Percentiles rank a stretch among this genome's conserved stretches.
These are phyloP conservation scores for Pythium oligandrum DNA, from an alignment of 352 stramenopile genomes.

Conservation along the genomic window DNA sequence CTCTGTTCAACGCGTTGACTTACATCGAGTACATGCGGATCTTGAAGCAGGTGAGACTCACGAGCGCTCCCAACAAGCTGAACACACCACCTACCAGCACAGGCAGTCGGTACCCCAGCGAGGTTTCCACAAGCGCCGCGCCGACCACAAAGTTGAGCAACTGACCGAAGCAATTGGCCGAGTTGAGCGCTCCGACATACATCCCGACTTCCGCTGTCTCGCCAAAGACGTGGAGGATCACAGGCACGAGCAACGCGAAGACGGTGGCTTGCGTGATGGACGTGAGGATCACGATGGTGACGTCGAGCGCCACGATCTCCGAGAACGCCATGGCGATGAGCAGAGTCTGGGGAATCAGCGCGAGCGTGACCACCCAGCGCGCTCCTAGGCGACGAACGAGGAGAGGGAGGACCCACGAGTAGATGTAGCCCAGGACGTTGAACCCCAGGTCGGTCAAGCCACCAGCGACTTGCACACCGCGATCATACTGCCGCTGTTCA, in stretches of 20 bases:
- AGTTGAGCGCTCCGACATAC: slow-evolving; percentile 72
- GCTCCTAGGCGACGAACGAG: slow-evolving; percentile 36
- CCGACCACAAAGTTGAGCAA: slow-evolving; percentile 68
- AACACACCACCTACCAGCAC: slow-evolving; percentile 64
- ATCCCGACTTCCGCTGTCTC: slow-evolving; percentile 50
- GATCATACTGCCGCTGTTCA: slow-evolving; percentile 34
- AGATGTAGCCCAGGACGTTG: slow-evolving; percentile 38
- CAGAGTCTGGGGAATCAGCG: slow-evolving; percentile 37
- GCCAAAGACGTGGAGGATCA: slow-evolving; percentile 66
- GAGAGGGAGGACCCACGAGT: slow-evolving; percentile 35
- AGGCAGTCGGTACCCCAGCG: slow-evolving; percentile 52
- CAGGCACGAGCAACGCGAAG: slow-evolving; percentile 63
- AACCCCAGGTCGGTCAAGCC: slow-evolving; percentile 30
- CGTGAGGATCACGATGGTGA: slow-evolving; percentile 36
- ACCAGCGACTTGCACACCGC: slow-evolving; percentile 43
- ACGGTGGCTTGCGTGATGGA: slow-evolving; percentile 50
- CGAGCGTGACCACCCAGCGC: slow-evolving; percentile 25
- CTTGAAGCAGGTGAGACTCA: slow-evolving; percentile 50
- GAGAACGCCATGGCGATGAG: slow-evolving; percentile 50
- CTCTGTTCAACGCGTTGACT: neutral
- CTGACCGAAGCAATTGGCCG: slow-evolving; percentile 65
- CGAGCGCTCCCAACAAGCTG: slow-evolving; percentile 54
- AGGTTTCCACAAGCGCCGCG: slow-evolving; percentile 52
- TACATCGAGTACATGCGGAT: slow-evolving; percentile 84
- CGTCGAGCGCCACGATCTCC: slow-evolving; percentile 27